Percentiles rank a stretch among this genome's conserved stretches.
Conservation (phyloP, 2,329 filamentous ascomycete genomes). For the Colletotrichum sp. region DNA sequence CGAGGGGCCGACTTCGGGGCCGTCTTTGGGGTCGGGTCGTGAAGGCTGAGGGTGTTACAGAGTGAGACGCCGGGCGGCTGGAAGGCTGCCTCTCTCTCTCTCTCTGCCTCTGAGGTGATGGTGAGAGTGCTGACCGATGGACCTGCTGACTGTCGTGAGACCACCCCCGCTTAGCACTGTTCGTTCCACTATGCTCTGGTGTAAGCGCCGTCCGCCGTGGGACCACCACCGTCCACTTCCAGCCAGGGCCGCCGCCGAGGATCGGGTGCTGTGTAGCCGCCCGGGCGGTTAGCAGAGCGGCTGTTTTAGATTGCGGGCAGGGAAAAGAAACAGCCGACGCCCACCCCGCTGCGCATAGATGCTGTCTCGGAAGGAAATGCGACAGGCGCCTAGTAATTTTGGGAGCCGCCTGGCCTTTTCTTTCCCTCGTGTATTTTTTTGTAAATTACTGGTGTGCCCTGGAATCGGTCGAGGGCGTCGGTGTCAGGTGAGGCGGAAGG, state of each 20-base stretch:
- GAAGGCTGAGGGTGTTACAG: neutral
- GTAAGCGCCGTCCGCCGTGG: conserved; percentile 16
- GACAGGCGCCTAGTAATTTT: conserved; percentile 15
- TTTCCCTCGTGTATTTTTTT: neutral
- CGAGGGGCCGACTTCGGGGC: conserved; percentile 12
- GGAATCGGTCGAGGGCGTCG: neutral
- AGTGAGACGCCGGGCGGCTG: conserved; percentile 4
- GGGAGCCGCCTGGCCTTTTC: conserved; percentile 4
- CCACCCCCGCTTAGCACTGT: neutral
- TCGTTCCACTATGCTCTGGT: neutral
- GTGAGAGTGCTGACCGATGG: neutral
- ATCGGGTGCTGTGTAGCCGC: conserved; percentile 14
- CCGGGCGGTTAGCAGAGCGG: conserved; percentile 21
- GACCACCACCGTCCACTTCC: neutral
- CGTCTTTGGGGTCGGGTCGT: neutral
- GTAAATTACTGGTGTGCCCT: neutral
- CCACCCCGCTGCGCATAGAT: neutral
- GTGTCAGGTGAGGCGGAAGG: neutral
- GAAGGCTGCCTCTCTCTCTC: neutral
- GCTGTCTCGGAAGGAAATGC: neutral
- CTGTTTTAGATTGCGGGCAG: conserved; percentile 2
- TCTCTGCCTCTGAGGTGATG: neutral
- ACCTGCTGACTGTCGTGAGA: neutral
- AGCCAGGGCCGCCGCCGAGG: neutral
- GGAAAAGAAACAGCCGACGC: conserved; percentile 1